Base-by-base conservation (phyloP, 2,329 filamentous ascomycete genomes). In the Cercospora sp. region DNA sequence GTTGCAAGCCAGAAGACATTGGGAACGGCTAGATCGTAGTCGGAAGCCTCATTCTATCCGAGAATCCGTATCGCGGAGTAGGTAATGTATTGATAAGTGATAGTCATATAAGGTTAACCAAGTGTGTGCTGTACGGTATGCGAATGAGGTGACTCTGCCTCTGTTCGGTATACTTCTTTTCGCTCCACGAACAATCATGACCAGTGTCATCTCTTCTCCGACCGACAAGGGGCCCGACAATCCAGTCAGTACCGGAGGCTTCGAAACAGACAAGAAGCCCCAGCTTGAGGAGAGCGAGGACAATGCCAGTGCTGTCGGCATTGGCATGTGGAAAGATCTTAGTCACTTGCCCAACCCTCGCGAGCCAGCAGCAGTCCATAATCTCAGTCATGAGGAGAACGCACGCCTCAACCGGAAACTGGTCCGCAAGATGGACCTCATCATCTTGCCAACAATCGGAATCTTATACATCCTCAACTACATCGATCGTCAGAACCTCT, bases 401-500 rank as follows among this genome's bases (percentile, higher is more conserved):
- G 20, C 12, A 5, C 63, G 55, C 3, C 63, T 51, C 53, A 59
- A 65, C 10, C 20, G 42, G 6, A 60, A 53, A 26, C 55, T 65
- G 20, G 55, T 62, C 13, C 64, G 58, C 20, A 62, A 61, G 20
- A 60, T 62, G 39, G 58, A 66, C 3, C 45, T 66, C 5, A 45
- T 61, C 45, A 61, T 66, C 64, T 30, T 61, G 45, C 64, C 64
- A 20, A 45, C 60, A 5, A 48, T 59, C 5, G 55, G 55, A 3
- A 57, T 68, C 23, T 23, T 66, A 1, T 67, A 58, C 58, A 62
- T 67, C 12, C 65, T 65, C 55, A 64, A 67, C 28, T 45, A 65
- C 28, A 45, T 65, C 23, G 71, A 74, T 60, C 59, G 71, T 20
- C 64, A 67, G 20, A 73, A 70, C 31, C 62, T 73, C 10, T 70